These are phyloP conservation scores for Cytidiella melzeri DNA, from an alignment of 768 basidiomycete genomes.

Conservation along the genomic window DNA sequence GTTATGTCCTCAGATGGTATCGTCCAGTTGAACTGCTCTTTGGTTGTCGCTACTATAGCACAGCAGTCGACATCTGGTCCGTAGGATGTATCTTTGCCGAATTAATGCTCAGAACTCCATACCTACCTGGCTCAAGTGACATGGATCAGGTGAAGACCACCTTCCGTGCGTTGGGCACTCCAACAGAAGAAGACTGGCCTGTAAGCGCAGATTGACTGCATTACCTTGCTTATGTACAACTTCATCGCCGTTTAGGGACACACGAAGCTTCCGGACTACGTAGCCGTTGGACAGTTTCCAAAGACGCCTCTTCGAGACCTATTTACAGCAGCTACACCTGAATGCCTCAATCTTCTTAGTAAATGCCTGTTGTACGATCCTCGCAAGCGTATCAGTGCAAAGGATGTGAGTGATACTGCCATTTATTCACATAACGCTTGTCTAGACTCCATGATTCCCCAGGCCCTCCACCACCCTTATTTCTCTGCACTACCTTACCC, in stretches of 20 bases:
- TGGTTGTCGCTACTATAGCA: slow-evolving; percentile 84
- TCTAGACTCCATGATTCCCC: neutral
- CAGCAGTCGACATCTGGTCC: slow-evolving; percentile 94
- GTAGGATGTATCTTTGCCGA: slow-evolving; percentile 98
- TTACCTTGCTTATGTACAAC: neutral
- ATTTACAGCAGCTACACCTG: slow-evolving; percentile 86
- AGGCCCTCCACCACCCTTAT: slow-evolving; percentile 87
- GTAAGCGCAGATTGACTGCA: slow-evolving; percentile 36
- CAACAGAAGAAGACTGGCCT: slow-evolving; percentile 97
- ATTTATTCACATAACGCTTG: neutral
- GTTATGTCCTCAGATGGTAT: slow-evolving; percentile 97
- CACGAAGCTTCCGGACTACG: slow-evolving; percentile 84
- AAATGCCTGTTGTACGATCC: slow-evolving; percentile 86
- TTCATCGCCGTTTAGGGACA: slow-evolving; percentile 54
- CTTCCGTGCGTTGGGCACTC: slow-evolving; percentile 92
- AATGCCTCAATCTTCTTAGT: slow-evolving; percentile 76
- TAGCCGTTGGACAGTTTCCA: slow-evolving; percentile 81
- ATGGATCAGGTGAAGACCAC: slow-evolving; percentile 95
- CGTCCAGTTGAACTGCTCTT: slow-evolving; percentile 94
- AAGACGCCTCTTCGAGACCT: slow-evolving; percentile 77
- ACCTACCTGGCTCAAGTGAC: slow-evolving; percentile 91
- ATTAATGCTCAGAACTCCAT: slow-evolving; percentile 92
- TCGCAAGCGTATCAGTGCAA: slow-evolving; percentile 68
- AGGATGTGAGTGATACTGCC: slow-evolving; percentile 48
- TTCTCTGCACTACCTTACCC: slow-evolving; percentile 85